Evolutionary conservation across 139 green algal species (phyloP).

Genomic region (Chlamydomonas schloesseri): DNA sequence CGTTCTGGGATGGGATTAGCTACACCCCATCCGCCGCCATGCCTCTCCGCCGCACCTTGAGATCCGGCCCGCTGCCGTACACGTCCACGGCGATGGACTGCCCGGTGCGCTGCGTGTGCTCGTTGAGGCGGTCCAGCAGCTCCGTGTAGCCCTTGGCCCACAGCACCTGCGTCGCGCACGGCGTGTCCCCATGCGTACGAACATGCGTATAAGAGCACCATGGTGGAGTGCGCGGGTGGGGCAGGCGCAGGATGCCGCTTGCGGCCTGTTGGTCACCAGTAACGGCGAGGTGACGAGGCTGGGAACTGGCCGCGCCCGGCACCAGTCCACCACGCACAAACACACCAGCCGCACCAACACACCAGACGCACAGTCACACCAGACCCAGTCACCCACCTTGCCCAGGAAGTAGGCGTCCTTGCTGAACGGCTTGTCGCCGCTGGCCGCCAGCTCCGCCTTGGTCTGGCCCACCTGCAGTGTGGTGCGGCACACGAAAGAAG

Average conservation of each 20-base stretch:
- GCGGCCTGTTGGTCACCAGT: too few species aligned
- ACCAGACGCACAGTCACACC: too few species aligned
- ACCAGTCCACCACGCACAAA: too few species aligned
- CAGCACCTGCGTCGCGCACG: constrained; percentile 68
- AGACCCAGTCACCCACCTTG: constrained; percentile 63
- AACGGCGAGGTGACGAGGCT: too few species aligned
- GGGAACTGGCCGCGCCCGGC: too few species aligned
- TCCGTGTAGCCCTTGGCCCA: constrained; percentile 99
- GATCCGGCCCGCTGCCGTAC: constrained; percentile 93
- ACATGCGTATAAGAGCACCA: too few species aligned
- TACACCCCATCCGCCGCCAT: too few species aligned
- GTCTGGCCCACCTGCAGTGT: constrained; percentile 32
- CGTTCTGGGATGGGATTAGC: too few species aligned
- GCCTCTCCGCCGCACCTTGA: constrained; percentile 69
- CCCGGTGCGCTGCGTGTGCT: constrained; percentile 68
- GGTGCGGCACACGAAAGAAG: too few species aligned
- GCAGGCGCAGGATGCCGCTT: too few species aligned
- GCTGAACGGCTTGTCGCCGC: constrained; percentile 41
- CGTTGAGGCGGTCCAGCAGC: constrained; percentile 88
- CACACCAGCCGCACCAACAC: too few species aligned
- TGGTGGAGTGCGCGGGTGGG: neutral
- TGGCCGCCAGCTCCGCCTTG: constrained; percentile 28
- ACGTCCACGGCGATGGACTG: constrained; percentile 87
- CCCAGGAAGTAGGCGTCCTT: constrained; percentile 98
- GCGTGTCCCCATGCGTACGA: too few species aligned